Evolutionary conservation across 179 eudicot species (phyloP).

Genomic region (Vitellaria paradoxa): DNA sequence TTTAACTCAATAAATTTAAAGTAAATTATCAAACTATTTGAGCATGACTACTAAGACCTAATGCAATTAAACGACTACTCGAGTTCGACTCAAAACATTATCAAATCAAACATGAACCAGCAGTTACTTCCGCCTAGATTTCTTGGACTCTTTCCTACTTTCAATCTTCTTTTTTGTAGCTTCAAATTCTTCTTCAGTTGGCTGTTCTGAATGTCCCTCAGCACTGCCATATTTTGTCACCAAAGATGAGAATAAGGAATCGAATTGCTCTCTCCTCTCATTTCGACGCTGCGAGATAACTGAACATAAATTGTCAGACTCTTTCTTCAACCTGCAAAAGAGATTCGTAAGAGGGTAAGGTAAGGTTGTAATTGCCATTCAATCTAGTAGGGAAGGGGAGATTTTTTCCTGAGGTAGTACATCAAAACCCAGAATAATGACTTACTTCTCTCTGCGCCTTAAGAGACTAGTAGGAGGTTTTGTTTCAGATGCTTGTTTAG

Average conservation of each 20-base stretch:
- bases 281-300: conserved; percentile 70
- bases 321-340: conserved; percentile 52
- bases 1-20: no score
- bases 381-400: background rate
- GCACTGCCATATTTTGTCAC: conserved; percentile 69
- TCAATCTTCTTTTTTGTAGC: conserved; percentile 62
- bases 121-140: conserved; percentile 47
- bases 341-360: background rate
- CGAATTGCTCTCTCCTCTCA: conserved; percentile 65
- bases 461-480: conserved; percentile 88
- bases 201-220: conserved; percentile 42
- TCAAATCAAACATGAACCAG: no score
- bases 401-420: background rate
- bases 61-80: no score
- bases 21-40: no score
- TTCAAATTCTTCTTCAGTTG: conserved; percentile 91
- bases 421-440: background rate
- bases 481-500: conserved; percentile 61
- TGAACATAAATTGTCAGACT: conserved; percentile 70
- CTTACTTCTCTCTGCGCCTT: conserved; percentile 60
- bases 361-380: background rate
- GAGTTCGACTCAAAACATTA: no score
- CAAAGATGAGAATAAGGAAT: conserved; percentile 80
- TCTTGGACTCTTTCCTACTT: conserved; percentile 39
- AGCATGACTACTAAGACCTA: no score